These are phyloP conservation scores for Russula earlei DNA, from an alignment of 768 basidiomycete species.

Conservation along the genomic window DNA sequence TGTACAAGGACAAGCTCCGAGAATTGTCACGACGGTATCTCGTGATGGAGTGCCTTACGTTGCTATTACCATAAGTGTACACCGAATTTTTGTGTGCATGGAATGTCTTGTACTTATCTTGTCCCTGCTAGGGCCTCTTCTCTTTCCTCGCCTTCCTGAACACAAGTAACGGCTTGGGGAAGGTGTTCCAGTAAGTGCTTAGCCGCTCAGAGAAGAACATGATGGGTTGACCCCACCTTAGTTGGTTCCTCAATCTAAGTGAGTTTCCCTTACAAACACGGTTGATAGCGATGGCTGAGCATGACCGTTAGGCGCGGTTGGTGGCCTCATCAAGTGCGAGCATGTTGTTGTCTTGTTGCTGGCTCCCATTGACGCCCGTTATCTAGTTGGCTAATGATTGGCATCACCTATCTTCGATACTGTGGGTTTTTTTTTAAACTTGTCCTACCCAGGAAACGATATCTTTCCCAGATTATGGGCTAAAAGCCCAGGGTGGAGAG, in stretches of 20 bases:
- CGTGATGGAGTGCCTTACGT: slow-evolving; percentile 15
- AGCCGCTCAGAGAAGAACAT: background rate
- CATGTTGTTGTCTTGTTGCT: background rate
- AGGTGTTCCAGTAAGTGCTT: slow-evolving; percentile 14
- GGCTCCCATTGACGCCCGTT: background rate
- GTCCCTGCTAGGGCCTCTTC: slow-evolving; percentile 7
- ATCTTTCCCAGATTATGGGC: slow-evolving; percentile 15
- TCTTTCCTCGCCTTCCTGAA: slow-evolving; percentile 19
- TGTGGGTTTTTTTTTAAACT: slow-evolving; percentile 4
- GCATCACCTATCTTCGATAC: slow-evolving; percentile 19
- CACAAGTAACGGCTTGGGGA: slow-evolving; percentile 3
- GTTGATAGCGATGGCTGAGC: background rate
- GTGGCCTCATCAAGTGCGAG: slow-evolving; percentile 18
- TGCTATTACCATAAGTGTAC: slow-evolving; percentile 7
- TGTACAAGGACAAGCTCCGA: slow-evolving; percentile 17
- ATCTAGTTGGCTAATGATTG: slow-evolving; percentile 18
- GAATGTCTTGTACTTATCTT: background rate
- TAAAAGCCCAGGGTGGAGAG: slow-evolving; percentile 6
- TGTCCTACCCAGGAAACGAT: background rate
- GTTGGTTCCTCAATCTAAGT: slow-evolving; percentile 19
- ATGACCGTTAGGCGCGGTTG: slow-evolving; percentile 11
- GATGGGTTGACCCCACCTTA: background rate
- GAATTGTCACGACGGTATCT: slow-evolving; percentile 8
- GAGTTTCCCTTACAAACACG: background rate
- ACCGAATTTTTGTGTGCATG: background rate